Base-by-base conservation (phyloP, 192 early-diverging fungal genomes). In the Coemansia guatemalensis region DNA sequence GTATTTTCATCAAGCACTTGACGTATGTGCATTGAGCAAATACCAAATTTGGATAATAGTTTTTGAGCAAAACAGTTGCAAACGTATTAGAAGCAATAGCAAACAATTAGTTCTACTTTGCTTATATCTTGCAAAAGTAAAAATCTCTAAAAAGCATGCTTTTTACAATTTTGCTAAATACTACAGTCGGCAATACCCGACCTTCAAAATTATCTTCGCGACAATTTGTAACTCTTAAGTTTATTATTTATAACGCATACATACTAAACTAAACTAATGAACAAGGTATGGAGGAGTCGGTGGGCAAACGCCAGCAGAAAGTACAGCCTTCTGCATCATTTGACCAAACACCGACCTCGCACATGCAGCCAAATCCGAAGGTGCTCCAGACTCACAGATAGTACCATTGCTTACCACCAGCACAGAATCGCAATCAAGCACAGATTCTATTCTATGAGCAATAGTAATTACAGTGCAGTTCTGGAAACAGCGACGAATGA, bases 381-480 rank as follows among this genome's bases (percentile, higher is more conserved):
- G 77, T 0, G 56, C 3, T 0, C 72, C 72, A 7, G 11, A 9
- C n/a, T 80, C 72, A 26, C 68, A 71, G 2, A 80, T 35, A 4
- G 21, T n/a, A 12, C 81, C 75, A 12, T 64, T 63, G 8, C 50
- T 14, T 5, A 80, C 65, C 2, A 71, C 68, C 27, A 80, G n/a
- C 6, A 80, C 54, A 1, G n/a, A 8, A 54, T 80, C 51, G 50
- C 73, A 73, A 41, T 62, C 55, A 39, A 79, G 44, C 5, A 73
- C 61, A 3, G 68, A 53, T 8, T 74, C 73, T 35, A 87, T 61
- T 50, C 86, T 83, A 50, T 90, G 88, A 1, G 87, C 87, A 69
- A 90, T 88, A 21, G 85, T 87, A 8, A 90, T 58, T 8, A 90
- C 81, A 2, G 87, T 90, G 67, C 83, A 78, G 29, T 71, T 30